phyloP scores from a whole-genome alignment of 2,329 filamentous ascomycete species.

The Botrytis galanthina region DNA sequence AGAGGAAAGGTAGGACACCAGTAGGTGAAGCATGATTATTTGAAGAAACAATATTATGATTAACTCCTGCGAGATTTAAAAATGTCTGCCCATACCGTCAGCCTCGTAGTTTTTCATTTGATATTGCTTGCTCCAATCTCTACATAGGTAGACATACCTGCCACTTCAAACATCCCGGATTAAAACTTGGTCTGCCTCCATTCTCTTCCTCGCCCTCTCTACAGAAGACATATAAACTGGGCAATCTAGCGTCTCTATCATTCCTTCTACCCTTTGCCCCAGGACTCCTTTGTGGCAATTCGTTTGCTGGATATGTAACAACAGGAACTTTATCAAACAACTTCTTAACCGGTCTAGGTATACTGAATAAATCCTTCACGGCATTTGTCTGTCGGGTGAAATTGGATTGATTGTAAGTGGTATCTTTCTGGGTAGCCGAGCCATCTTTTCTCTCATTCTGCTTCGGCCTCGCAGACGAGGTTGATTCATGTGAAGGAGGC shows the following conservation, averaged over 20 bases:
- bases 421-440: background rate
- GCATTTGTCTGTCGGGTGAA: conserved; percentile 26
- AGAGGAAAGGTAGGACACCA: conserved; percentile 83
- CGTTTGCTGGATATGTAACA: conserved; percentile 69
- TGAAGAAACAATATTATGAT: conserved; percentile 66
- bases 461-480: background rate
- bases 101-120: background rate
- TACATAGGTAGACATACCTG: conserved; percentile 60
- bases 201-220: conserved; percentile 51
- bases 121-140: conserved; percentile 6
- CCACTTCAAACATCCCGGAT: conserved; percentile 93
- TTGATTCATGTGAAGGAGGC: conserved; percentile 10
- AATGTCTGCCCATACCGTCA: conserved; percentile 61
- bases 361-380: conserved; percentile 34
- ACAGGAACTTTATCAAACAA: conserved; percentile 87
- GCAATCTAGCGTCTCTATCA: conserved; percentile 41
- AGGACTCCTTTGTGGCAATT: conserved; percentile 63
- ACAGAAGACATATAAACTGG: conserved; percentile 74
- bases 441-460: background rate
- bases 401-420: conserved; percentile 22
- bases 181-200: conserved; percentile 71
- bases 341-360: conserved; percentile 73
- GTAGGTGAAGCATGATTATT: conserved; percentile 92
- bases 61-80: conserved; percentile 71
- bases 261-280: conserved; percentile 35